These are phyloP conservation scores for Delonix regia DNA, from an alignment of 306 rosid species.

Conservation along the genomic window DNA sequence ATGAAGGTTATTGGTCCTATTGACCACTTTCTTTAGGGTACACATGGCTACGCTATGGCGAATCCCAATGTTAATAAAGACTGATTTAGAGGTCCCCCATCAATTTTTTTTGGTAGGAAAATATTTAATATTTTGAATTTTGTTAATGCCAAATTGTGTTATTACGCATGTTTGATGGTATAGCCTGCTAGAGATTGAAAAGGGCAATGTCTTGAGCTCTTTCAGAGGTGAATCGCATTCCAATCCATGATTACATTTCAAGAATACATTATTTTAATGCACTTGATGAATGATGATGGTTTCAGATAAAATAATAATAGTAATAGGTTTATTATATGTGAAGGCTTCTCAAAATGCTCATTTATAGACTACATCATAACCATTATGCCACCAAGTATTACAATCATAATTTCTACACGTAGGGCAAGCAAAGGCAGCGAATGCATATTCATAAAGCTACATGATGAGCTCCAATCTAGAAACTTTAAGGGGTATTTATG, in stretches of 20 bases:
- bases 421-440: background rate
- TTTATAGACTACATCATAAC: background rate
- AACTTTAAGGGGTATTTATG: background rate
- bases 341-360: background rate
- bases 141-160: background rate
- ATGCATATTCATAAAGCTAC: background rate
- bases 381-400: slow-evolving; percentile 2
- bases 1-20: background rate
- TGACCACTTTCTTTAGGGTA: slow-evolving; percentile 24
- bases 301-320: background rate
- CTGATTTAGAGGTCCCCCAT: background rate
- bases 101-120: background rate
- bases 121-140: background rate
- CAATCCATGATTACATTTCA: background rate
- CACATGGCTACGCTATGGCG: slow-evolving; percentile 20
- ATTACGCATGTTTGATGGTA: background rate
- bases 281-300: background rate
- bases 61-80: background rate
- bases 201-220: background rate
- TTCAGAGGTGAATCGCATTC: background rate
- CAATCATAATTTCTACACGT: background rate
- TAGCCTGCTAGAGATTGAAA: background rate
- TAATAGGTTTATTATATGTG: background rate
- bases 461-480: background rate
- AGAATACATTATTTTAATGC: background rate